Base-by-base conservation (phyloP, 2,329 filamentous ascomycete species). In the Zarea fungicola region DNA sequence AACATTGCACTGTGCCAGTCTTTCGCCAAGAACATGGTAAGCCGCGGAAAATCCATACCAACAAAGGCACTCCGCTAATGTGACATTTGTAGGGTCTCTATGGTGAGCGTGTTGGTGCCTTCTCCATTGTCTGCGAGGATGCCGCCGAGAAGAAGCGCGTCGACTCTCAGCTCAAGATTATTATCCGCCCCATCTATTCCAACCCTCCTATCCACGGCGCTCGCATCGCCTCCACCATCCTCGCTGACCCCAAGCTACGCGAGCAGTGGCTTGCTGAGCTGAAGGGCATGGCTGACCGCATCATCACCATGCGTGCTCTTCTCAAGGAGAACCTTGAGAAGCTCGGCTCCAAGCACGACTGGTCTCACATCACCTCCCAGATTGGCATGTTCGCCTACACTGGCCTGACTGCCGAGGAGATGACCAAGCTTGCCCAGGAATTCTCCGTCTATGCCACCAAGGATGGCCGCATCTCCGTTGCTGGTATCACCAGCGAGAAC, bases 381-480 rank as follows among this genome's bases (percentile, higher is more conserved):
- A 99, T 99, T 63, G 93, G 93, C 75, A 99, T 99, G 93, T 99
- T 99, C 66, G 92, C 93, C 60, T 99, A 95, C 80, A 99, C 93
- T 45, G 93, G 93, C 54, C 76, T 99, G 62, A 92, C 78, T 61
- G 76, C 91, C 48, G 85, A 92, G 73, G 87, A 96, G 76, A 96
- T 97, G 89, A 87, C 92, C 49, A 76, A 75, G 62, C 78, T 99
- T 54, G 89, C 91, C 58, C 90, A 95, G 77, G 89, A 97, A 77
- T 89, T 93, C 80, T 96, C 89, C 53, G 92, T 99, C 62, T 99
- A 99, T 68, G 92, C 91, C 57, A 97, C 93, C 71, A 93, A 89
- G 77, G 87, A 93, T 65, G 88, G 88, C 60, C 81, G 88, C 64
- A 93, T 93, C 67, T 90, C 85, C 40, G 87, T 93, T 48, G 88